These are phyloP conservation scores for Withania somnifera DNA, from an alignment of 305 asterid species.

Conservation along the genomic window DNA sequence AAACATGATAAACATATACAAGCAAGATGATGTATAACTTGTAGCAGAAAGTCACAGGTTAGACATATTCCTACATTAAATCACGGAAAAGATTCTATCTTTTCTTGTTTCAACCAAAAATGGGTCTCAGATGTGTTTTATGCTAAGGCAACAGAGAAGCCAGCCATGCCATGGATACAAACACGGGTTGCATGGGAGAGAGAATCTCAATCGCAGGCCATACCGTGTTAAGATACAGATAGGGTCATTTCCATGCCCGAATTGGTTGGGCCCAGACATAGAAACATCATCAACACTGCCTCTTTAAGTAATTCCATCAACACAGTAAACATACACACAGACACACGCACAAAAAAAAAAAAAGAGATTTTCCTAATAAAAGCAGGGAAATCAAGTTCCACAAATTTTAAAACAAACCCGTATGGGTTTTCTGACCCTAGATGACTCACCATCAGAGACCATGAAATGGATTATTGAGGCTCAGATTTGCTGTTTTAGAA, in stretches of 20 bases:
- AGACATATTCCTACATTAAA: background rate
- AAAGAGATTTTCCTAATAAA: too few relatives aligned
- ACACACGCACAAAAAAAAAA: too few relatives aligned
- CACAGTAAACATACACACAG: background rate
- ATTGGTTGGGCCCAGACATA: background rate
- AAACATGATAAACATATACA: too few relatives aligned
- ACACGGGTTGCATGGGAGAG: background rate
- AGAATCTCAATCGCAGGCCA: background rate
- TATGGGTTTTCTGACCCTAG: background rate
- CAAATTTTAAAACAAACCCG: background rate
- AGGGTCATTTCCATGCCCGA: background rate
- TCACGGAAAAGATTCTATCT: background rate
- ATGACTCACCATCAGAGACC: background rate
- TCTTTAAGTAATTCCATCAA: background rate
- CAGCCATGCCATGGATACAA: constrained; percentile 32
- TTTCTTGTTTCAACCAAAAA: background rate
- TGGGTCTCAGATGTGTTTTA: constrained; percentile 27
- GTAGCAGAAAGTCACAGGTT: background rate
- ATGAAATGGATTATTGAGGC: background rate
- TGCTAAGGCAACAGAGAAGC: constrained; percentile 3
- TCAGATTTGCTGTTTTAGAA: background rate
- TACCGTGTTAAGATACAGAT: background rate
- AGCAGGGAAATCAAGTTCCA: too few relatives aligned
- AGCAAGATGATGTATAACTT: too few relatives aligned
- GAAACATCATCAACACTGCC: background rate